Conservation (phyloP, 495 filamentous ascomycete genomes). For the Cryomyces antarcticus region DNA sequence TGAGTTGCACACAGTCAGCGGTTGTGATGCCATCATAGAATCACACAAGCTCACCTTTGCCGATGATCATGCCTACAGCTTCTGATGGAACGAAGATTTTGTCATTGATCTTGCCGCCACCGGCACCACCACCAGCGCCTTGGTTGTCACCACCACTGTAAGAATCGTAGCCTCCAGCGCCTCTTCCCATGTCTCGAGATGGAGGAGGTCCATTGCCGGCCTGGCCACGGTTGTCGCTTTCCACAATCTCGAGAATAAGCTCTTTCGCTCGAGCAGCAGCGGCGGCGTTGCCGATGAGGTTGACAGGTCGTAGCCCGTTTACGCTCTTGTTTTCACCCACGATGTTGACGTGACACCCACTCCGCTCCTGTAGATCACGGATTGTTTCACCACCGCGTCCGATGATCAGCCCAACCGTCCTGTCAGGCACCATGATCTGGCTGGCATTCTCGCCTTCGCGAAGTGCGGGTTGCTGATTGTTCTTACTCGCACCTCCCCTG, state of each 20-base stretch:
- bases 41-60: slow-evolving; percentile 32
- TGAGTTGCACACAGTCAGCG: too few relatives aligned
- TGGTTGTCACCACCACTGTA: slow-evolving; percentile 11
- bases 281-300: slow-evolving; percentile 51
- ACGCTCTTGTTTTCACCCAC: slow-evolving; percentile 70
- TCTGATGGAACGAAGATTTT: slow-evolving; percentile 65
- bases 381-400: slow-evolving; percentile 73
- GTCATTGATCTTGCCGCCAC: slow-evolving; percentile 49
- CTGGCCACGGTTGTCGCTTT: slow-evolving; percentile 42
- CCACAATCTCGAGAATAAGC: slow-evolving; percentile 69
- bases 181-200: slow-evolving; percentile 7
- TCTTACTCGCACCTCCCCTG: slow-evolving; percentile 16
- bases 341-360: slow-evolving; percentile 74
- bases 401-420: slow-evolving; percentile 70
- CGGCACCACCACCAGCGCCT: slow-evolving; percentile 17
- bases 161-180: slow-evolving; percentile 8
- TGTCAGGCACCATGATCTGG: slow-evolving; percentile 79
- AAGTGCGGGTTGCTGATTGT: slow-evolving; percentile 31
- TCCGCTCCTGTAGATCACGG: slow-evolving; percentile 71
- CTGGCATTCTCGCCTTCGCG: slow-evolving; percentile 53
- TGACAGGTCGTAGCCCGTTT: slow-evolving; percentile 64
- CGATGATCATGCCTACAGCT: slow-evolving; percentile 80
- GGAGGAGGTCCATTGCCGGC: slow-evolving; percentile 6
- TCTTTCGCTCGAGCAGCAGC: slow-evolving; percentile 52
- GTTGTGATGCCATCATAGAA: too few relatives aligned